phyloP scores from a whole-genome alignment of 2,329 filamentous ascomycete species.

The Apiospora sp. region DNA sequence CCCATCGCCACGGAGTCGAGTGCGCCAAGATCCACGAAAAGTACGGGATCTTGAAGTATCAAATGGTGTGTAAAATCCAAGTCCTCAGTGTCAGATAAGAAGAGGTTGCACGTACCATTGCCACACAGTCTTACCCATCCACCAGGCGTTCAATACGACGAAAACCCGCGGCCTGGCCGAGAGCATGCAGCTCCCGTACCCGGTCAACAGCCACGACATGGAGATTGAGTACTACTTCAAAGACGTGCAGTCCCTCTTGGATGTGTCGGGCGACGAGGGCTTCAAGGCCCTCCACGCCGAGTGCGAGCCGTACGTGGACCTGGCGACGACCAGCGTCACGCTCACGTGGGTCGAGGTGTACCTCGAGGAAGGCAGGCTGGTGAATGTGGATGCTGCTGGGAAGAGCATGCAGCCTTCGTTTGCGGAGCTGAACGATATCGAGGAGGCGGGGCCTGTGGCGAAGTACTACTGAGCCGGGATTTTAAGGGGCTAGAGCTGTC shows the following conservation, averaged over 20 bases:
- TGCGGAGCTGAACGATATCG: conserved; percentile 29
- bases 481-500: not conserved
- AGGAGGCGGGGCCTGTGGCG: conserved; percentile 19
- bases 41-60: conserved; percentile 28
- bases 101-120: too few species aligned
- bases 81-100: too few species aligned
- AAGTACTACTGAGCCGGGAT: conserved; percentile 26
- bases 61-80: conserved; percentile 18
- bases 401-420: conserved; percentile 30
- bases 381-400: conserved; percentile 28
- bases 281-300: conserved; percentile 31
- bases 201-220: conserved; percentile 29
- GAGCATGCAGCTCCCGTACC: conserved; percentile 32
- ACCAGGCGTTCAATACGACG: conserved; percentile 29
- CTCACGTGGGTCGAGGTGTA: conserved; percentile 32
- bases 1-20: conserved; percentile 27
- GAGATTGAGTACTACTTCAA: conserved; percentile 34
- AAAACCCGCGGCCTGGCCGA: conserved; percentile 25
- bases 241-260: conserved; percentile 27
- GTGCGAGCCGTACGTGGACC: conserved; percentile 29
- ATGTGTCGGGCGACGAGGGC: conserved; percentile 31
- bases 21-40: conserved; percentile 30
- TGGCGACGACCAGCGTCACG: conserved; percentile 22
- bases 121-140: not conserved
- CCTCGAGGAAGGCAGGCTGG: conserved; percentile 30